These are phyloP conservation scores for Ramaria sp. DNA, from an alignment of 768 basidiomycete genomes.

Conservation along the genomic window DNA sequence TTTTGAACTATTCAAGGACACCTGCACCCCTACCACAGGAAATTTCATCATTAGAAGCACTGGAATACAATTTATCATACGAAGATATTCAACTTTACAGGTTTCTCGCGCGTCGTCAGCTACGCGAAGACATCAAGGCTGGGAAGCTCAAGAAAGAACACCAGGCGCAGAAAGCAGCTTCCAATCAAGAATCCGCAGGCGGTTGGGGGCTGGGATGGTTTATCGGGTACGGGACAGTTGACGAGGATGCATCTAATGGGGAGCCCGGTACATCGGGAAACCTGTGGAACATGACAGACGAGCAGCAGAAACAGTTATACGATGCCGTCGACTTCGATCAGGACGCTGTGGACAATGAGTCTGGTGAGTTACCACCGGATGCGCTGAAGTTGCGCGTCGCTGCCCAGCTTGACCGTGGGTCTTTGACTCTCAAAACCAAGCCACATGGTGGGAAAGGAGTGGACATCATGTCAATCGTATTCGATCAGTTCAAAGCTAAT, in stretches of 20 bases:
- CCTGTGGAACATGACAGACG: constrained; percentile 55
- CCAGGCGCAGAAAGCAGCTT: constrained; percentile 40
- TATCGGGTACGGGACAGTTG: constrained; percentile 52
- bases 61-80: constrained; percentile 81
- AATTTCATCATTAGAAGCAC: constrained; percentile 32
- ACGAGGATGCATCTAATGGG: constrained; percentile 27
- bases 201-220: constrained; percentile 50
- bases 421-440: constrained; percentile 71
- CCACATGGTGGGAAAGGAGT: constrained; percentile 39
- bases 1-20: not conserved
- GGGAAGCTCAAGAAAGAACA: constrained; percentile 49
- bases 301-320: constrained; percentile 84
- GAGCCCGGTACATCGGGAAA: constrained; percentile 50
- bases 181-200: constrained; percentile 32
- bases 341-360: constrained; percentile 57
- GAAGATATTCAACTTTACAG: constrained; percentile 97
- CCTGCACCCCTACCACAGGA: constrained; percentile 13
- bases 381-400: constrained; percentile 67
- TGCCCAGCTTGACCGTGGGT: constrained; percentile 78
- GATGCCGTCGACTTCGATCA: constrained; percentile 90
- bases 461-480: constrained; percentile 80
- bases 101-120: constrained; percentile 80
- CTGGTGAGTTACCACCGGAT: constrained; percentile 66
- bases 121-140: constrained; percentile 75
- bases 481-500: constrained; percentile 78